phyloP scores from a whole-genome alignment of 139 green algal species.

The Chara braunii region DNA sequence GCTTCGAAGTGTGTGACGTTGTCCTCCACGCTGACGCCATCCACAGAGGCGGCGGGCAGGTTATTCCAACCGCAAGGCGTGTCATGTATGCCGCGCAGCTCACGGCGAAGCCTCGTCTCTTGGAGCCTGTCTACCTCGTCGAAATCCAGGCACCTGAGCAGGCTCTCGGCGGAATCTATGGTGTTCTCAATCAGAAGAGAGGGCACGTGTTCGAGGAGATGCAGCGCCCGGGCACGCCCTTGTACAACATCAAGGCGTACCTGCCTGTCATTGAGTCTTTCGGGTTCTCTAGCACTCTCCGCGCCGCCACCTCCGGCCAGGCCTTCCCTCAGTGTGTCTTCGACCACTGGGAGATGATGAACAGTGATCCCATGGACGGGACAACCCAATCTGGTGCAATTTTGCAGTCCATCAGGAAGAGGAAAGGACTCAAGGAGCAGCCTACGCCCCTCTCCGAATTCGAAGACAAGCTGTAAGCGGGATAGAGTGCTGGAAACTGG shows the following conservation, averaged over 20 bases:
- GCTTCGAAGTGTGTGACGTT: slow-evolving; percentile 93
- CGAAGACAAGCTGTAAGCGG: slow-evolving; percentile 97
- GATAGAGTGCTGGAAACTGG: no score
- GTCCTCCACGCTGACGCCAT: slow-evolving; percentile 97
- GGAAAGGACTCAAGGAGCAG: slow-evolving; percentile 90
- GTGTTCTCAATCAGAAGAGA: slow-evolving; percentile 96
- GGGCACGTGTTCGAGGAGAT: slow-evolving; percentile 97
- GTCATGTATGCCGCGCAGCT: slow-evolving; percentile 90
- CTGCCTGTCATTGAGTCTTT: slow-evolving; percentile 98
- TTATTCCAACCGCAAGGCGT: slow-evolving; percentile 93
- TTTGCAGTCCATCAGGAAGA: slow-evolving; percentile 81
- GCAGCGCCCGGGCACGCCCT: slow-evolving; percentile 91
- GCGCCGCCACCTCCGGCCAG: slow-evolving; percentile 91
- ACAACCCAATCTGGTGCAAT: slow-evolving; percentile 67
- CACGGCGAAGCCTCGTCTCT: slow-evolving; percentile 77
- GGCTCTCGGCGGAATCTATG: slow-evolving; percentile 90
- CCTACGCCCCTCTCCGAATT: slow-evolving; percentile 74
- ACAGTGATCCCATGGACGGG: slow-evolving; percentile 66
- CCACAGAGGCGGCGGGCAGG: slow-evolving; percentile 95
- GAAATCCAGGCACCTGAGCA: slow-evolving; percentile 97
- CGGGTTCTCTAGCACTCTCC: slow-evolving; percentile 88
- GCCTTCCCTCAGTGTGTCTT: slow-evolving; percentile 97
- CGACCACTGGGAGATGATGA: slow-evolving; percentile 92
- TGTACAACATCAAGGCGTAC: slow-evolving; percentile 99
- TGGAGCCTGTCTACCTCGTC: slow-evolving; percentile 97